phyloP scores from a whole-genome alignment of 257 asterid species.

The Lithospermum erythrorhizon region DNA sequence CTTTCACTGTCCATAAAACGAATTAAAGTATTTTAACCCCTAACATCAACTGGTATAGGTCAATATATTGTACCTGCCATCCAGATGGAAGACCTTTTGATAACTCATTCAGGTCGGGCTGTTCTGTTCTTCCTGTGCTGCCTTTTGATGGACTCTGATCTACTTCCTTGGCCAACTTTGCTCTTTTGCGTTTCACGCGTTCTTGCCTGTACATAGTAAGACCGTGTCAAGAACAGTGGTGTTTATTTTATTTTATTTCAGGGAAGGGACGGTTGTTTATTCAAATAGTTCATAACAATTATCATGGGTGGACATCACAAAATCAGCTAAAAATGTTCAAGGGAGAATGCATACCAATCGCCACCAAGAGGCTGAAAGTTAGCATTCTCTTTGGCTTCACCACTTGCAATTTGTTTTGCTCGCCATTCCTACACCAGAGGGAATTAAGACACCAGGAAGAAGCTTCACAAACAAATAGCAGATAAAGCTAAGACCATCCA shows the following conservation, averaged over 20 bases:
- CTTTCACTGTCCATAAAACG: too few relatives aligned
- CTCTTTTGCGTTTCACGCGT: slow-evolving; percentile 81
- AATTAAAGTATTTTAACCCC: background rate
- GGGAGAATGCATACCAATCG: slow-evolving; percentile 53
- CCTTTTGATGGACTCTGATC: slow-evolving; percentile 28
- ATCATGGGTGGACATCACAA: background rate
- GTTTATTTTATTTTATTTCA: background rate
- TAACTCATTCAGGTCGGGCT: slow-evolving; percentile 49
- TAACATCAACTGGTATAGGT: background rate
- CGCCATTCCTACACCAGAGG: slow-evolving; percentile 68
- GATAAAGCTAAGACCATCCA: slow-evolving; percentile 3
- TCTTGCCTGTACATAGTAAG: slow-evolving; percentile 58
- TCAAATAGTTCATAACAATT: background rate
- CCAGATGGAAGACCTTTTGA: slow-evolving; percentile 79
- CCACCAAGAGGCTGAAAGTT: slow-evolving; percentile 98
- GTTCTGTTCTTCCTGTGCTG: slow-evolving; percentile 24
- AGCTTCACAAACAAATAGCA: background rate
- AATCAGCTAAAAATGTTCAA: background rate
- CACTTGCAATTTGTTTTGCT: slow-evolving; percentile 78
- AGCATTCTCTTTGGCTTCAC: slow-evolving; percentile 85
- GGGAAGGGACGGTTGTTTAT: background rate
- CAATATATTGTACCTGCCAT: slow-evolving; percentile 60
- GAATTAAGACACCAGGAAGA: background rate
- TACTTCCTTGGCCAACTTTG: slow-evolving; percentile 42
- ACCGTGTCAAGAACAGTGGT: background rate